These are phyloP conservation scores for Tilletia walkeri DNA, from an alignment of 1,284 basidiomycete genomes.

Conservation along the genomic window DNA sequence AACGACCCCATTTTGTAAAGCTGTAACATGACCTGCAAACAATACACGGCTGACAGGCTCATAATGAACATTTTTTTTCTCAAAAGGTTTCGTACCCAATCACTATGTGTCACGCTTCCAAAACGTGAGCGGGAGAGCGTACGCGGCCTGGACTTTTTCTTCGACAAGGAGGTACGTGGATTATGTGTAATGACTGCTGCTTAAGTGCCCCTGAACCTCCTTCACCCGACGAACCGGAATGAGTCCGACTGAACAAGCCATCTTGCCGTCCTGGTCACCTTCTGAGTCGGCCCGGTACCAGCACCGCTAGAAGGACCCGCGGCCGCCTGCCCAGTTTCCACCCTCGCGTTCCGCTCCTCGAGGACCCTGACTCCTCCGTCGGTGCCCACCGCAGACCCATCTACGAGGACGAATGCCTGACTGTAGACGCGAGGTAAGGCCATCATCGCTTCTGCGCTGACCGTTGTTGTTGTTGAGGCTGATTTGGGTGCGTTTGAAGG, in stretches of 20 bases:
- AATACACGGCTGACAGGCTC: too few relatives aligned
- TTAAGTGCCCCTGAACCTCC: neutral
- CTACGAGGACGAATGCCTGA: conserved; percentile 3
- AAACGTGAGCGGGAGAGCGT: too few relatives aligned
- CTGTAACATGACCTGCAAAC: too few relatives aligned
- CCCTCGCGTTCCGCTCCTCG: conserved; percentile 5
- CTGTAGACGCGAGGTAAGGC: conserved; percentile 3
- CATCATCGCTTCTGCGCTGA: neutral
- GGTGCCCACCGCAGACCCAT: neutral
- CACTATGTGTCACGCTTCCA: too few relatives aligned
- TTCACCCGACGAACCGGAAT: conserved; percentile 15
- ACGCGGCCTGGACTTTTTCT: too few relatives aligned
- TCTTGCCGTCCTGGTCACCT: conserved; percentile 4
- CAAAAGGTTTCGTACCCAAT: too few relatives aligned
- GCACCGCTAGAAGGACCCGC: neutral
- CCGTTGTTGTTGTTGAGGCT: neutral
- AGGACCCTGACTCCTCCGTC: neutral
- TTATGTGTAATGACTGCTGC: too few relatives aligned
- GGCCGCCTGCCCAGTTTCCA: neutral
- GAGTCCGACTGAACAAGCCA: conserved; percentile 12
- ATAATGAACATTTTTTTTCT: too few relatives aligned
- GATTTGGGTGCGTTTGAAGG: conserved; percentile 6
- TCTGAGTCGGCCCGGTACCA: neutral
- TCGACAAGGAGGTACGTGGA: too few relatives aligned
- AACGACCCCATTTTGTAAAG: too few relatives aligned